Conservation (phyloP, 768 basidiomycete species). For the Sporobolomyces phaffii region DNA sequence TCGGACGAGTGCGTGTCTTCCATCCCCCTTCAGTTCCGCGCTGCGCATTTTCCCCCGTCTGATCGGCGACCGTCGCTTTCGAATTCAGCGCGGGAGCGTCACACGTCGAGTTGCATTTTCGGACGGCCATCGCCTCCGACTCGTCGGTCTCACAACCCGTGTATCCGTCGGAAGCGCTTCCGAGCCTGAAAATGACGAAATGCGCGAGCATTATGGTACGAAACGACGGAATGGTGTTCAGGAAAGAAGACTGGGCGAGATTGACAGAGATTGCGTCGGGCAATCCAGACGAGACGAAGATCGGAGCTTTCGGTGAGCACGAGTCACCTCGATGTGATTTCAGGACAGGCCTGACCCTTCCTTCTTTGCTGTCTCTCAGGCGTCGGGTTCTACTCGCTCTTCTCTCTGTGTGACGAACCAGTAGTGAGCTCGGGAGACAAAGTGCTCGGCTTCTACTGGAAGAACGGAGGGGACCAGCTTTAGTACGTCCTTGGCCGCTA, state of each 20-base stretch:
- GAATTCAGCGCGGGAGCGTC: slow-evolving; percentile 34
- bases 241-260: slow-evolving; percentile 70
- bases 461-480: slow-evolving; percentile 58
- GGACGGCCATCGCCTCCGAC: slow-evolving; percentile 50
- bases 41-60: too few species aligned
- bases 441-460: slow-evolving; percentile 80
- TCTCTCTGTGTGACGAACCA: slow-evolving; percentile 45
- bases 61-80: neutral
- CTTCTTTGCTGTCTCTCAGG: too few species aligned
- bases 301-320: slow-evolving; percentile 85
- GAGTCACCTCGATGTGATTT: neutral
- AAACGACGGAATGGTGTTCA: slow-evolving; percentile 79
- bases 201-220: slow-evolving; percentile 62
- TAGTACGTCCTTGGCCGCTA: too few species aligned
- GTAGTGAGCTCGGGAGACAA: slow-evolving; percentile 56
- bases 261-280: slow-evolving; percentile 61
- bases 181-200: slow-evolving; percentile 50
- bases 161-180: neutral
- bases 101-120: slow-evolving; percentile 70
- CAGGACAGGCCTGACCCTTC: too few species aligned
- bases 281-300: slow-evolving; percentile 88
- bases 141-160: neutral
- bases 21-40: too few species aligned
- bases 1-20: slow-evolving; percentile 77
- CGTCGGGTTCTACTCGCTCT: slow-evolving; percentile 41